A percentile compares a stretch with the other conserved stretches of the same genome.
Evolutionary conservation across 179 eudicot genomes (phyloP).

Genomic region (Nepenthes alata): DNA sequence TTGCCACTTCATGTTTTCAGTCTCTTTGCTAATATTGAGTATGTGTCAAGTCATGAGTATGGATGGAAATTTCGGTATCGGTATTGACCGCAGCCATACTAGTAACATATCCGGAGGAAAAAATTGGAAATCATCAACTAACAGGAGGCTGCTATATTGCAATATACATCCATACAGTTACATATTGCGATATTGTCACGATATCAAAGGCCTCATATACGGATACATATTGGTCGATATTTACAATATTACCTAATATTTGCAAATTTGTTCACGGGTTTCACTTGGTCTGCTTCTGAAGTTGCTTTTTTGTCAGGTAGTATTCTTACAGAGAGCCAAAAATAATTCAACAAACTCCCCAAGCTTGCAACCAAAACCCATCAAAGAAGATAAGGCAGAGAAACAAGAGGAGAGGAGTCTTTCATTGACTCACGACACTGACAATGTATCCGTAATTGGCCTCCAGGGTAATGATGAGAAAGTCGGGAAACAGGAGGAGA

Average conservation of each 20-base stretch:
- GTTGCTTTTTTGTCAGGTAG: constrained; percentile 43
- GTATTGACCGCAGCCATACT: no score
- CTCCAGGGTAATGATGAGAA: constrained; percentile 41
- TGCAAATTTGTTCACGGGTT: no score
- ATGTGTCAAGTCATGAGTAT: not conserved
- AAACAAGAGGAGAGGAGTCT: constrained; percentile 54
- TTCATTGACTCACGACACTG: constrained; percentile 38
- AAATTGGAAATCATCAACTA: no score
- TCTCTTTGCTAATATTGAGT: not conserved
- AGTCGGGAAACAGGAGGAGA: constrained; percentile 54
- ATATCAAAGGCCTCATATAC: no score
- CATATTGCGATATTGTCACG: no score
- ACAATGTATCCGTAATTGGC: constrained; percentile 38
- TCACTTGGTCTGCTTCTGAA: not conserved
- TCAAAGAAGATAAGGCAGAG: constrained; percentile 49
- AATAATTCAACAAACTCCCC: constrained; percentile 30
- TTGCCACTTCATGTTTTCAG: not conserved
- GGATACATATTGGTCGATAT: no score
- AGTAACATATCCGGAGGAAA: no score
- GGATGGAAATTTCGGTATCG: no score
- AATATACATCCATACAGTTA: no score
- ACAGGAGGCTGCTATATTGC: no score
- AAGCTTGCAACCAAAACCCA: constrained; percentile 39
- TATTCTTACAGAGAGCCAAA: constrained; percentile 52
- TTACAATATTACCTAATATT: no score